These are phyloP conservation scores for Murraya koenigii DNA, from an alignment of 345 rosid genomes.

Conservation along the genomic window DNA sequence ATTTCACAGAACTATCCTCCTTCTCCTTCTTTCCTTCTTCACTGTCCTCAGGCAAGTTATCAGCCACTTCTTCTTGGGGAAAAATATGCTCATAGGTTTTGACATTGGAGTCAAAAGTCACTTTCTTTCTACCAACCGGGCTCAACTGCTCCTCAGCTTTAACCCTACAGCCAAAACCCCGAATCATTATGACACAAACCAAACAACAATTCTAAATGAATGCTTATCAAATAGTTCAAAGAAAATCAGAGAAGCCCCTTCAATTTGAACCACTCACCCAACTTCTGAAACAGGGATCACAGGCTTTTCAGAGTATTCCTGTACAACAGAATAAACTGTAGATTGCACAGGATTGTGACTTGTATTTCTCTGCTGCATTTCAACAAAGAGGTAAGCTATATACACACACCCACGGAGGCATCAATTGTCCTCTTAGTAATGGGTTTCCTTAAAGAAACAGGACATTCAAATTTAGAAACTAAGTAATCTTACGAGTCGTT, in stretches of 20 bases:
- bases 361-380: constrained; percentile 28
- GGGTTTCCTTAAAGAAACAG: constrained; percentile 2
- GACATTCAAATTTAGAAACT: neutral
- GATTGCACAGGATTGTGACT: constrained; percentile 24
- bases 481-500: neutral
- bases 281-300: constrained; percentile 28
- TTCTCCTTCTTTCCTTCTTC: constrained; percentile 20
- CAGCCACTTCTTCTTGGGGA: constrained; percentile 44
- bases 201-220: neutral
- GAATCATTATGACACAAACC: neutral
- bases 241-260: neutral
- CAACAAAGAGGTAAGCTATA: neutral
- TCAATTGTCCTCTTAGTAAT: neutral
- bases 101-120: constrained; percentile 69
- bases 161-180: constrained; percentile 31
- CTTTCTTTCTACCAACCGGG: constrained; percentile 57
- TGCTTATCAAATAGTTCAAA: neutral
- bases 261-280: constrained; percentile 32
- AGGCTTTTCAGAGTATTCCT: constrained; percentile 26
- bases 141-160: constrained; percentile 45
- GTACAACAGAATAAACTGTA: constrained; percentile 27
- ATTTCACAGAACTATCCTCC: constrained; percentile 21
- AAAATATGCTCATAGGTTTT: constrained; percentile 58
- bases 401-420: neutral
- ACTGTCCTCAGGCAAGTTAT: constrained; percentile 28